Percentiles rank a stretch among this genome's conserved stretches.
Evolutionary conservation across 306 rosid genomes (phyloP).

Genomic region (Oemleria cerasiformis): DNA sequence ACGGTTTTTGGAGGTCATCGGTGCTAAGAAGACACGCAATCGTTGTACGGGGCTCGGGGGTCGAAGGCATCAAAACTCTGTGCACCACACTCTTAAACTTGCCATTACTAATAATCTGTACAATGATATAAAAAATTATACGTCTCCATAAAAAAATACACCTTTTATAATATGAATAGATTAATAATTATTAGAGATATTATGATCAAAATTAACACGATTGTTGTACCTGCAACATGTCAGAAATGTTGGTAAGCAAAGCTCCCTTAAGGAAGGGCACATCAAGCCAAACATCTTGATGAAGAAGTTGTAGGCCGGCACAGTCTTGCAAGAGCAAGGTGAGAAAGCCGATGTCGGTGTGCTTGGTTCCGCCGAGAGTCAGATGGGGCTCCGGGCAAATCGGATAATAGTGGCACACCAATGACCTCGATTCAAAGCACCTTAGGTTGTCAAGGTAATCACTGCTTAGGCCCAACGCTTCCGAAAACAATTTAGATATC

Average conservation of each 20-base stretch:
- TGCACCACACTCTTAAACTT: conserved; percentile 15
- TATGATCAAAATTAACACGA: background rate
- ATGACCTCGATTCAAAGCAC: conserved; percentile 18
- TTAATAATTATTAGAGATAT: background rate
- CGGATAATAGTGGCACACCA: conserved; percentile 26
- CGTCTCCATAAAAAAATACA: too few species aligned
- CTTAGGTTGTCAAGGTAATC: conserved; percentile 15
- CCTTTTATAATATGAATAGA: background rate
- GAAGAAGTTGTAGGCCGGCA: conserved; percentile 24
- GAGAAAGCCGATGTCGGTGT: conserved; percentile 19
- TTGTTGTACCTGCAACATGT: conserved; percentile 25
- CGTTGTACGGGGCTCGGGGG: conserved; percentile 7
- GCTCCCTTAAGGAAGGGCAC: conserved; percentile 17
- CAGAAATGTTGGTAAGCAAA: conserved; percentile 17
- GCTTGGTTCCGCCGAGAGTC: conserved; percentile 23
- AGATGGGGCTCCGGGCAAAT: conserved; percentile 25
- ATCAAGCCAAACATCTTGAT: conserved; percentile 28
- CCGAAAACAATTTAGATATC: conserved; percentile 16
- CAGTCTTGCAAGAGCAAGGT: conserved; percentile 25
- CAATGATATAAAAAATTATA: background rate
- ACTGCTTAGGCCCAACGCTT: conserved; percentile 24
- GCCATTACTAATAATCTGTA: conserved; percentile 18
- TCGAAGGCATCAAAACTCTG: conserved; percentile 9
- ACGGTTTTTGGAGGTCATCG: conserved; percentile 2
- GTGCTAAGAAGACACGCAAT: conserved; percentile 24